These are phyloP conservation scores for Schoenoplectus triqueter DNA, from an alignment of 202 grass and related monocot species.

Conservation along the genomic window DNA sequence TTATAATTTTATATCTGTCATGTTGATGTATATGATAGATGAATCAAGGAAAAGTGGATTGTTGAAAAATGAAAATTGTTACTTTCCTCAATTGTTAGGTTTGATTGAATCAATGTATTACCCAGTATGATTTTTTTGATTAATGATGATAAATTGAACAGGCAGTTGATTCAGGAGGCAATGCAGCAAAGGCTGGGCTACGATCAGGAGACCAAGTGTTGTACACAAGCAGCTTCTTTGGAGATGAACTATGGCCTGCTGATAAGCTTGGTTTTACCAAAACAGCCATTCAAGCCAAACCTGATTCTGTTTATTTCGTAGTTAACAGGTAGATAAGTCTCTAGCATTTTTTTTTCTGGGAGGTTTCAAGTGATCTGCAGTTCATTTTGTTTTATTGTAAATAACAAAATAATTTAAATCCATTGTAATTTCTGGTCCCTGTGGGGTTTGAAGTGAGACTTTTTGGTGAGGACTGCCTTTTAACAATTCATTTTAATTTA, in stretches of 20 bases:
- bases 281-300: slow-evolving; percentile 95
- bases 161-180: slow-evolving; percentile 86
- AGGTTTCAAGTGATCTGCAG: neutral
- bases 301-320: slow-evolving; percentile 93
- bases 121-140: neutral
- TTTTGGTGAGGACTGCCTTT: neutral
- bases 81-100: neutral
- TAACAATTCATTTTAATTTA: neutral
- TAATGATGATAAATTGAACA: slow-evolving; percentile 43
- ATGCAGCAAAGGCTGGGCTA: slow-evolving; percentile 81
- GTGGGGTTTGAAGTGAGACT: neutral
- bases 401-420: neutral
- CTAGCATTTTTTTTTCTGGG: neutral
- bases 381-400: neutral
- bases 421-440: neutral
- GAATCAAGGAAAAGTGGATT: neutral
- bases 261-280: slow-evolving; percentile 99
- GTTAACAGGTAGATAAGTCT: slow-evolving; percentile 62
- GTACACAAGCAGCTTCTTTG: slow-evolving; percentile 98
- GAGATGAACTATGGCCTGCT: slow-evolving; percentile 96
- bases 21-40: neutral
- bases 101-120: neutral
- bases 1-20: neutral
- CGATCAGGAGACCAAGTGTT: slow-evolving; percentile 81
- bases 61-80: neutral